Conservation (phyloP, 441 rosid genomes). For the Jatropha multifida region DNA sequence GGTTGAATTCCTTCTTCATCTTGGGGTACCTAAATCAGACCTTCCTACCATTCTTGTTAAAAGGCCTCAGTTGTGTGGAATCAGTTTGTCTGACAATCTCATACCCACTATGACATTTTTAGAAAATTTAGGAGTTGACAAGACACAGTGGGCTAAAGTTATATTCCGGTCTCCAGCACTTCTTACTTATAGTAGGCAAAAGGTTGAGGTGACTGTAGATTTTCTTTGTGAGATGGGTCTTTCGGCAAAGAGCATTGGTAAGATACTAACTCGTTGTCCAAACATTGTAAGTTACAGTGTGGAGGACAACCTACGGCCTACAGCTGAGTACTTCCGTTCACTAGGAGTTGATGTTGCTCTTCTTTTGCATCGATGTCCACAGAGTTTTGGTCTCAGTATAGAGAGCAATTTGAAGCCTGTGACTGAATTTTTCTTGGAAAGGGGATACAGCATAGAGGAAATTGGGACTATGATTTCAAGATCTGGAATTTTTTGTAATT, state of each 20-base stretch:
- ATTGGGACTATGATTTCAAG: conserved; percentile 26
- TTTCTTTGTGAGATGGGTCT: conserved; percentile 46
- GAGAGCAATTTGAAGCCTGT: conserved; percentile 30
- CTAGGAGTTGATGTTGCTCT: conserved; percentile 28
- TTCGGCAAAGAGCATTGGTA: conserved; percentile 36
- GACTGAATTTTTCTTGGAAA: conserved; percentile 24
- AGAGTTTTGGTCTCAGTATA: conserved; percentile 27
- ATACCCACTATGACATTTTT: conserved; percentile 44
- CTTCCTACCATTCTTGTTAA: conserved; percentile 35
- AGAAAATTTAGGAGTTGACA: conserved; percentile 44
- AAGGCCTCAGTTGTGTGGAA: conserved; percentile 50
- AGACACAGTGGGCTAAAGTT: conserved; percentile 48
- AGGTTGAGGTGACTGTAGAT: conserved; percentile 36
- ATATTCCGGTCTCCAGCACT: conserved; percentile 43
- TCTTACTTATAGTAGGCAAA: conserved; percentile 42
- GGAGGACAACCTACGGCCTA: conserved; percentile 43
- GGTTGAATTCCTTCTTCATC: conserved; percentile 47
- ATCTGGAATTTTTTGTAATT: conserved; percentile 27
- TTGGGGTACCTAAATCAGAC: conserved; percentile 40
- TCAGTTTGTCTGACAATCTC: conserved; percentile 42
- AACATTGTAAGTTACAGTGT: conserved; percentile 33
- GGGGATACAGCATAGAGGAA: conserved; percentile 26
- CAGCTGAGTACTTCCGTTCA: conserved; percentile 24
- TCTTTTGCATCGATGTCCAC: conserved; percentile 30
- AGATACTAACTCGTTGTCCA: conserved; percentile 38